Conservation (phyloP, 192 early-diverging fungal species). For the Coemansia sp. region DNA sequence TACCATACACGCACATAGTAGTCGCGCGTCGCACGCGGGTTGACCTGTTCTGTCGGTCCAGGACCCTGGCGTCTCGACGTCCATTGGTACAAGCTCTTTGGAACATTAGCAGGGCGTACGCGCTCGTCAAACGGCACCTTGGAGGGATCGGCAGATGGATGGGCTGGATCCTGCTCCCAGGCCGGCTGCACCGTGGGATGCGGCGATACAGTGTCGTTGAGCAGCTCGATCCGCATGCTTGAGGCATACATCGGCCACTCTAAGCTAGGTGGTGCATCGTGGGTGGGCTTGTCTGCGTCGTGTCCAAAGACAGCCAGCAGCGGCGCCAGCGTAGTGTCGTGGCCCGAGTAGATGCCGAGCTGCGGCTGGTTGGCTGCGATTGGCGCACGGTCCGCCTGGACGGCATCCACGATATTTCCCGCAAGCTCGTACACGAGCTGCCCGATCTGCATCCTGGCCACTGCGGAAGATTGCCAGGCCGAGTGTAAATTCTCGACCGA, state of each 20-base stretch:
- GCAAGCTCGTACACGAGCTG: constrained; percentile 34
- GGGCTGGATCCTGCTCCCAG: constrained; percentile 38
- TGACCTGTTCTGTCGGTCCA: constrained; percentile 1
- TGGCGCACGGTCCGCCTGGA: constrained; percentile 36
- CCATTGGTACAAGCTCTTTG: constrained; percentile 41
- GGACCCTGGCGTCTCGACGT: background rate
- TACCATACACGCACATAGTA: constrained; percentile 56
- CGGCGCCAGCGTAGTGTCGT: constrained; percentile 49
- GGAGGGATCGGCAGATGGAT: constrained; percentile 16
- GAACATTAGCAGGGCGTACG: constrained; percentile 31
- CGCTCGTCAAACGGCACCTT: constrained; percentile 27
- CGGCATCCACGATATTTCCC: constrained; percentile 21
- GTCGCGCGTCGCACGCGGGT: constrained; percentile 33
- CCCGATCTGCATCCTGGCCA: constrained; percentile 41
- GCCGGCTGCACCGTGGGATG: constrained; percentile 22
- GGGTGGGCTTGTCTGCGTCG: background rate
- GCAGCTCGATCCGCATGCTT: constrained; percentile 45
- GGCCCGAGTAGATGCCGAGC: constrained; percentile 45
- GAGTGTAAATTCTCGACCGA: constrained; percentile 29
- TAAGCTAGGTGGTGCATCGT: background rate
- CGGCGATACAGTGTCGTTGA: constrained; percentile 38
- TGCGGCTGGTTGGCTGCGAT: background rate
- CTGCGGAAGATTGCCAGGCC: constrained; percentile 11
- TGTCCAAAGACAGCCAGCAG: constrained; percentile 40
- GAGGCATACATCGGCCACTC: constrained; percentile 42